Evolutionary conservation across 768 basidiomycete species (phyloP).

Genomic region (Pisolithus orientalis): DNA sequence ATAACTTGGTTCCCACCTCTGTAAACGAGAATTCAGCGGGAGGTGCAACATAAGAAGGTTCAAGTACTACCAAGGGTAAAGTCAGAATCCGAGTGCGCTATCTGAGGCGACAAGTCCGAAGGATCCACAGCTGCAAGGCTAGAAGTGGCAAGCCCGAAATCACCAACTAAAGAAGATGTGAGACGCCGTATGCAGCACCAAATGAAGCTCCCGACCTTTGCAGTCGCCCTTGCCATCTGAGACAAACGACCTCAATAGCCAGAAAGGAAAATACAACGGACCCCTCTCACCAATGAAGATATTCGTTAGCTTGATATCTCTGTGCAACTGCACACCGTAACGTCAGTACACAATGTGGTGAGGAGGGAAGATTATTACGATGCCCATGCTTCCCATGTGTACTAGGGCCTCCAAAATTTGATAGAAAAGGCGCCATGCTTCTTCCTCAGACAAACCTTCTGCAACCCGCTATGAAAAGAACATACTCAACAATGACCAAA

Average conservation of each 20-base stretch:
- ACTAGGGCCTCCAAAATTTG: slow-evolving; percentile 87
- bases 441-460: slow-evolving; percentile 75
- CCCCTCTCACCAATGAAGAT: slow-evolving; percentile 78
- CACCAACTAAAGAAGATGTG: slow-evolving; percentile 53
- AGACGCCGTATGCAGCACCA: neutral
- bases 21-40: slow-evolving; percentile 1
- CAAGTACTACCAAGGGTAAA: slow-evolving; percentile 60
- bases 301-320: slow-evolving; percentile 90
- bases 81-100: slow-evolving; percentile 47
- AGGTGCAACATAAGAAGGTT: neutral
- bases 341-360: neutral
- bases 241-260: neutral
- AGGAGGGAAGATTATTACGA: slow-evolving; percentile 43
- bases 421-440: slow-evolving; percentile 85
- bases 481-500: neutral
- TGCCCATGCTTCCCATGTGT: slow-evolving; percentile 84
- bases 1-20: slow-evolving; percentile 89
- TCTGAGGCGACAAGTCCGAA: slow-evolving; percentile 50
- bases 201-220: slow-evolving; percentile 44
- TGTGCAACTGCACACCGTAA: slow-evolving; percentile 45
- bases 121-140: slow-evolving; percentile 75
- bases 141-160: slow-evolving; percentile 88
- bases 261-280: neutral
- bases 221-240: slow-evolving; percentile 78
- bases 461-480: slow-evolving; percentile 51